These are phyloP conservation scores for Daldinia eschscholtzii DNA, from an alignment of 2,329 filamentous ascomycete genomes.

Conservation along the genomic window DNA sequence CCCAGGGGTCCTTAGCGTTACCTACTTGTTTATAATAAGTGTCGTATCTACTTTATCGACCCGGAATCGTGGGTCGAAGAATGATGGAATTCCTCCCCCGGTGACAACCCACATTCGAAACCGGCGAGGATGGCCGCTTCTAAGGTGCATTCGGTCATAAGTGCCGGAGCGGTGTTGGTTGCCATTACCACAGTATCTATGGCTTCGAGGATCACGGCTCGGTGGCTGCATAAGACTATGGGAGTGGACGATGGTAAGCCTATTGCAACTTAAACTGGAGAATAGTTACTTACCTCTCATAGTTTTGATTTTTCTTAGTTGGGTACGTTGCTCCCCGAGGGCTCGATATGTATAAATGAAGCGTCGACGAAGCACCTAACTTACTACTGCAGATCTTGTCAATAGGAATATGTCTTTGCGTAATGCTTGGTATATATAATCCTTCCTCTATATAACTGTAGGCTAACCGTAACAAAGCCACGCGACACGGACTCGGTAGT, in stretches of 20 bases:
- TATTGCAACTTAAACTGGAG: neutral
- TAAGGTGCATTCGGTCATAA: constrained; percentile 20
- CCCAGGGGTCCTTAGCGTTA: neutral
- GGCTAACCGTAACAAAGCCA: constrained; percentile 28
- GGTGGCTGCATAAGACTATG: constrained; percentile 33
- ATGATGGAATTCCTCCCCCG: constrained; percentile 14
- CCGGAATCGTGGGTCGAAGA: constrained; percentile 16
- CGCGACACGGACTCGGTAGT: constrained; percentile 29
- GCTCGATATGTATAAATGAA: neutral
- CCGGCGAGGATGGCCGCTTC: constrained; percentile 19
- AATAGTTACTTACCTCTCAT: constrained; percentile 13
- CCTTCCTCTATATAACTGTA: neutral
- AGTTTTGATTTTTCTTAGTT: constrained; percentile 43
- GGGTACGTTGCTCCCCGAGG: constrained; percentile 25
- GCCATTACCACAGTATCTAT: constrained; percentile 32
- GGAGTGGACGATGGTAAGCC: constrained; percentile 44
- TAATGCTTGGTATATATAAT: constrained; percentile 35
- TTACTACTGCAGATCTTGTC: constrained; percentile 28
- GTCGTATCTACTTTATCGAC: constrained; percentile 13
- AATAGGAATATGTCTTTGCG: constrained; percentile 20
- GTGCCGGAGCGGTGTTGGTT: constrained; percentile 24
- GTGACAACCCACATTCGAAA: constrained; percentile 10
- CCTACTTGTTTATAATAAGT: constrained; percentile 22
- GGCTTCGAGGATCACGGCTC: constrained; percentile 29
- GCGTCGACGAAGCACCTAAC: neutral